Percentiles rank a stretch among this genome's conserved stretches.
phyloP scores from a whole-genome alignment of 2,329 filamentous ascomycete genomes.

The Alternaria angustiovoidea region DNA sequence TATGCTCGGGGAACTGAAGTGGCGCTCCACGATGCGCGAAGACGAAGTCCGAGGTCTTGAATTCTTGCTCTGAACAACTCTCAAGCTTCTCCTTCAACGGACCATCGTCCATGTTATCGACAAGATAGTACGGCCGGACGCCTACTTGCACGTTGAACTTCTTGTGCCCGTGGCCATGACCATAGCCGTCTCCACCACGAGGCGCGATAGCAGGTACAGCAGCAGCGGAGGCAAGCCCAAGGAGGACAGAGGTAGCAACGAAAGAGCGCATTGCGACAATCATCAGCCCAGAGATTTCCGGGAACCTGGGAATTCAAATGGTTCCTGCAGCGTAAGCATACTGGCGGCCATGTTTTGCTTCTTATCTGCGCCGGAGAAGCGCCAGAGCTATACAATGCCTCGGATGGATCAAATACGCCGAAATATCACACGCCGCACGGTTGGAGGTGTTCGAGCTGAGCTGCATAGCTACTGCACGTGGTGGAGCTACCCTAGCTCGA shows the following conservation, averaged over 20 bases:
- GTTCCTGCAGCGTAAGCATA: conserved; percentile 28
- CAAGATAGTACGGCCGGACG: conserved; percentile 47
- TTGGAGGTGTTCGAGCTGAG: conserved; percentile 18
- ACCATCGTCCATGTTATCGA: conserved; percentile 50
- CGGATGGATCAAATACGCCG: conserved; percentile 13
- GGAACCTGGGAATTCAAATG: conserved; percentile 20
- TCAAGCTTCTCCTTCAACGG: conserved; percentile 49
- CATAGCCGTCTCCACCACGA: conserved; percentile 14
- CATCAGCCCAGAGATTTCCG: conserved; percentile 10
- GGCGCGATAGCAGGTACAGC: conserved; percentile 38
- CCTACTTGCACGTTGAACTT: conserved; percentile 48
- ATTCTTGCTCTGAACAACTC: conserved; percentile 48
- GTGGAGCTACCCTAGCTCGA: conserved; percentile 22
- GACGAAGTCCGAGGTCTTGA: conserved; percentile 45
- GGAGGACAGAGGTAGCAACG: conserved; percentile 35
- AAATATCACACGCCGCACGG: conserved; percentile 24
- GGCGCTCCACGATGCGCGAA: conserved; percentile 49
- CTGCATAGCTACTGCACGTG: conserved; percentile 38
- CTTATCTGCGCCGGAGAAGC: conserved; percentile 30
- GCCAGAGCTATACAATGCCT: conserved; percentile 11
- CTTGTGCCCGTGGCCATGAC: conserved; percentile 24
- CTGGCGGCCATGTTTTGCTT: conserved; percentile 20
- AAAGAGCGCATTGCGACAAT: conserved; percentile 39
- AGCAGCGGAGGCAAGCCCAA: conserved; percentile 40
- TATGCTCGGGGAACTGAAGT: conserved; percentile 50